A percentile compares a stretch with the other conserved stretches of the same genome.
These are phyloP conservation scores for Uncinocarpus reesii DNA, from an alignment of 2,329 filamentous ascomycete genomes.

Conservation along the genomic window DNA sequence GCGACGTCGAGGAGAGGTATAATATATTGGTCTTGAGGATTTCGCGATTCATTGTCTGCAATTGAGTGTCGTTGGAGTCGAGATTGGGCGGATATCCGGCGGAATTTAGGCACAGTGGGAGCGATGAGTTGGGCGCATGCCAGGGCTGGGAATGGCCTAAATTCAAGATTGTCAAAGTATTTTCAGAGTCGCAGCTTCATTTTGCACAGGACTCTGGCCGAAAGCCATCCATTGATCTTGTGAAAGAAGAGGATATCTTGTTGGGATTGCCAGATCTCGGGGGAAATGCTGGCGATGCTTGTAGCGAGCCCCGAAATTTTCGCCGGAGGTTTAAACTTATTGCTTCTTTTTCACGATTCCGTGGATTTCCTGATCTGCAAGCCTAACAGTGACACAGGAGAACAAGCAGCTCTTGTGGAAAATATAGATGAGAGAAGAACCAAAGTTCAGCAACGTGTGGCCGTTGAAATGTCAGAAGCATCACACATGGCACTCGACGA, in stretches of 20 bases:
- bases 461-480: conserved; percentile 8
- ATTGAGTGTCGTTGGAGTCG: conserved; percentile 15
- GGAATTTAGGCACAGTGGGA: conserved; percentile 2
- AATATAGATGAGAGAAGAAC: not conserved
- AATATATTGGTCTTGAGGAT: conserved; percentile 19
- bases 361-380: conserved; percentile 2
- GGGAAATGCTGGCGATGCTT: not conserved
- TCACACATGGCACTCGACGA: conserved; percentile 10
- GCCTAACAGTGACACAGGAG: conserved; percentile 1
- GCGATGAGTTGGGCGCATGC: conserved; percentile 8
- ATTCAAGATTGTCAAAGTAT: conserved; percentile 3
- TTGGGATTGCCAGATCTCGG: not conserved
- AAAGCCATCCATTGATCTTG: conserved; percentile 5
- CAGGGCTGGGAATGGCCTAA: not conserved
- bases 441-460: not conserved
- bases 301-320: not conserved
- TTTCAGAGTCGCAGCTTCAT: conserved; percentile 6
- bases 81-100: not conserved
- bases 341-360: conserved; percentile 6
- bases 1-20: conserved; percentile 19
- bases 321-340: not conserved
- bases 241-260: not conserved
- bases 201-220: not conserved
- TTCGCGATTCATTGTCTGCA: conserved; percentile 30
- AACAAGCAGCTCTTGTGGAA: not conserved